Base-by-base conservation (phyloP, 176 grass and related monocot species). In the Olyra latifolia region DNA sequence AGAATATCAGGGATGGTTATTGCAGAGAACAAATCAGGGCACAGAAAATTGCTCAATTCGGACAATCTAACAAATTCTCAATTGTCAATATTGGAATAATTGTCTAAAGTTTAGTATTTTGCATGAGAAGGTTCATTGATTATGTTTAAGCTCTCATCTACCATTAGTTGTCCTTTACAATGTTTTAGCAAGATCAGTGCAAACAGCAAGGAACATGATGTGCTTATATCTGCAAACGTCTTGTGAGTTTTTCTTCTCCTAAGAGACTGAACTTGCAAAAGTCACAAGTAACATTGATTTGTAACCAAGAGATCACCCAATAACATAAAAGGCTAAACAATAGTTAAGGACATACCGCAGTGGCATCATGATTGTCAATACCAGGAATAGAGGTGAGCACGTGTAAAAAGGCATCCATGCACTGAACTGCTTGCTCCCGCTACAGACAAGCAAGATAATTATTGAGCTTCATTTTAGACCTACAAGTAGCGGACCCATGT, bases 371-470 rank as follows among this genome's bases (percentile, higher is more conserved):
- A 39, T 87, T 68, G 54, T 98, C 95, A 71, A 94, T 92, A 49
- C 85, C 92, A 82, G 89, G 92, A 66, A 98, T 91, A 46, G 95
- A 87, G 56, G 95, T 94, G 75, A 97, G 62, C 17, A 92, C 92
- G 48, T 39, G 44, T 20, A 98, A 50, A 77, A 92, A 92, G 45
- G 82, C 49, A 85, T 94, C 92, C 70, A 89, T 89, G 76, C 70
- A 91, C 77, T 93, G 95, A 74, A 93, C 92, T 69, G 92, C 83
- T 71, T 83, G 83, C 74, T 80, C 82, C 57, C 86, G 77, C 95
- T 97, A 48, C 25, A 55, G 19, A 69, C 38, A 81, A 32, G 40
- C 8, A 40, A 24, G 54, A 82, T 48, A 71, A 76, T 39, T 27
- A 70, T 63, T 55, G 64, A 39, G 45, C 70, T 56, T 69, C 19